Evolutionary conservation across 306 rosid species (phyloP), one percentile per base, ranked within the genome.

Genomic region (Castanopsis chinensis): DNA sequence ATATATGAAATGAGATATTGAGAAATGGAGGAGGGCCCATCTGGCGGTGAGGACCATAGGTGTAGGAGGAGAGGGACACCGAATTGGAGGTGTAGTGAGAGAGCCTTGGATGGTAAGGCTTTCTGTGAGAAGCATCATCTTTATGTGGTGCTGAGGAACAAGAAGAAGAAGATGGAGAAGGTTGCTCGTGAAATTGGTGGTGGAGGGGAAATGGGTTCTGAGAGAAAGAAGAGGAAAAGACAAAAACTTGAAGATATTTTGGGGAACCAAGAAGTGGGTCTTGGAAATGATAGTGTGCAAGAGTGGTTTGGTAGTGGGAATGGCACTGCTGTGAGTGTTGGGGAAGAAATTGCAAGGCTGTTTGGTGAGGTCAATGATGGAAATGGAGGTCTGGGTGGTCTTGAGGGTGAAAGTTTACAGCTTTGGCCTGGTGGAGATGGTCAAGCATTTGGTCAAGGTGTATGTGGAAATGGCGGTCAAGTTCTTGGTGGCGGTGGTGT

Each of bases 71-170:
- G 6, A 0, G 79, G 77, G 27, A 56, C 84, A 1, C 1, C 19
- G 1, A 80, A 74, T 25, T 82, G 86, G 86, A 58, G 84, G 82
- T 85, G 88, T 52, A 79, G 76, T 12, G 86, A 76, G 76, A 68
- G 20, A 65, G 88, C 84, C 43, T 3, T 75, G 49, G 19, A 5
- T 21, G 86, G 82, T 76, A 83, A 19, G 59, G 13, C 23, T 4
- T 6, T 35, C 0, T 83, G 83, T 51, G 73, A 80, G 70, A 80
- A 53, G 32, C 87, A 74, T 41, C 0, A 32, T 21, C 49, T 60
- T 6, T 49, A 73, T 25, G 1, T 0, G 2, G 5, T 12, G 1
- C 68, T 56, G 71, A 23, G 79, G 69, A 61, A 33, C 15, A 37
- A 3, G 9, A 21, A 17, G 75, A 51, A 11, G 28, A 28, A 6